Percentiles rank a stretch among this genome's conserved stretches.
phyloP scores from a whole-genome alignment of 2,329 filamentous ascomycete species.

The Xylariaceae sp. region DNA sequence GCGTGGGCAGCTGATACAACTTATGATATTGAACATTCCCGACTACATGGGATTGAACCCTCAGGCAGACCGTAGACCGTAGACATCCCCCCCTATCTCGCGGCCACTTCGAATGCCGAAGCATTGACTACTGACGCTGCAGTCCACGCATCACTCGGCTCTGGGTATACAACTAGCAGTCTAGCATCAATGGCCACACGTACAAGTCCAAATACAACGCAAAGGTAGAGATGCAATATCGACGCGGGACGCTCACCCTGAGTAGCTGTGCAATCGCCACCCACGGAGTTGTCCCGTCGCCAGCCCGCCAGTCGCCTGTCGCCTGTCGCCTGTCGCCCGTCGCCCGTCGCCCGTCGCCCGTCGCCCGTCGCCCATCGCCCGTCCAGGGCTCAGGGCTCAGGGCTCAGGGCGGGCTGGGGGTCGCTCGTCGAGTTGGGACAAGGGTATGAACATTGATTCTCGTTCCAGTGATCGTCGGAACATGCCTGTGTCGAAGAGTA shows the following conservation, averaged over 20 bases:
- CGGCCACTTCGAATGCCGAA: neutral
- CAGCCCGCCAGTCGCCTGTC: constrained; percentile 1
- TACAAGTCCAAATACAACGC: constrained; percentile 2
- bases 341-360: too few relatives aligned
- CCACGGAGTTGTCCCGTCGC: constrained; percentile 15
- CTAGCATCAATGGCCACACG: neutral
- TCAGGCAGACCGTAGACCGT: constrained; percentile 2
- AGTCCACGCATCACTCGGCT: neutral
- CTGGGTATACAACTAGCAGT: neutral
- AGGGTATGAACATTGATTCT: constrained; percentile 30
- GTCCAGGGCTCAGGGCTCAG: constrained; percentile 7
- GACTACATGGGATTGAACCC: constrained; percentile 7
- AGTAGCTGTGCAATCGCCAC: constrained; percentile 17
- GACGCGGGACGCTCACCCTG: constrained; percentile 12
- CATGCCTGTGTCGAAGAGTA: constrained; percentile 30
- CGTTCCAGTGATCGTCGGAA: constrained; percentile 34
- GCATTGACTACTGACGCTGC: neutral
- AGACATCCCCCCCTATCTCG: neutral
- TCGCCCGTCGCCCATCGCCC: too few relatives aligned
- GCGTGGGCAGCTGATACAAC: constrained; percentile 12
- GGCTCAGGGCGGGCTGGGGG: constrained; percentile 9
- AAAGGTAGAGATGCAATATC: constrained; percentile 5
- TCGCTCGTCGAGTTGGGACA: constrained; percentile 25
- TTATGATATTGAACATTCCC: constrained; percentile 4
- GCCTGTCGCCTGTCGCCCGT: too few relatives aligned